Percentiles rank a stretch among this genome's conserved stretches.
Evolutionary conservation across 2,329 filamentous ascomycete species (phyloP).

Genomic region (Colletotrichum tabaci): DNA sequence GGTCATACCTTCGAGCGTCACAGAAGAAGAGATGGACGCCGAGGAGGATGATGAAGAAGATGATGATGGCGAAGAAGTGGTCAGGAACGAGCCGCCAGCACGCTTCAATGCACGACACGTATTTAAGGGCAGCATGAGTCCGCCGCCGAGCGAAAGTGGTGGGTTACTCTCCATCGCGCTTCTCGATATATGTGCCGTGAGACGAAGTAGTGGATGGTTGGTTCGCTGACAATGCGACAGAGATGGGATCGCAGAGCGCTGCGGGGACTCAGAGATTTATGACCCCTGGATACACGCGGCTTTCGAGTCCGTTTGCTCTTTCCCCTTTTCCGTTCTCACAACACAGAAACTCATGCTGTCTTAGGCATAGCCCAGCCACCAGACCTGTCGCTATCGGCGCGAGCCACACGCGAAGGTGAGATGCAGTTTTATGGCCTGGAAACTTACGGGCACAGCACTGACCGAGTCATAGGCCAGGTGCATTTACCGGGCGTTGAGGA

Average conservation of each 20-base stretch:
- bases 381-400: conserved; percentile 7
- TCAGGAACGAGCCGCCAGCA: conserved; percentile 5
- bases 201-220: too few relatives aligned
- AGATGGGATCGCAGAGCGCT: conserved; percentile 31
- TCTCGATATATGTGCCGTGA: not conserved
- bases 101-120: conserved; percentile 26
- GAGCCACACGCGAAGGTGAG: not conserved
- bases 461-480: not conserved
- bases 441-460: not conserved
- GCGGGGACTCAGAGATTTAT: conserved; percentile 3
- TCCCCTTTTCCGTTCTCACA: not conserved
- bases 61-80: not conserved
- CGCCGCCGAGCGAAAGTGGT: conserved; percentile 37
- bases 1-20: conserved; percentile 7
- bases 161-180: not conserved
- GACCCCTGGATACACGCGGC: conserved; percentile 16
- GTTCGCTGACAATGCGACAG: conserved; percentile 9
- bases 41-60: conserved; percentile 14
- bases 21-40: conserved; percentile 6
- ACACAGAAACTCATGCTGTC: not conserved
- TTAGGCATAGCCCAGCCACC: conserved; percentile 7
- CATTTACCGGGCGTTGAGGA: conserved; percentile 1
- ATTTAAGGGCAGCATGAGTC: conserved; percentile 29
- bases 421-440: not conserved
- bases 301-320: conserved; percentile 25